These are phyloP conservation scores for Plicaturopsis crispa DNA, from an alignment of 768 basidiomycete species.

Conservation along the genomic window DNA sequence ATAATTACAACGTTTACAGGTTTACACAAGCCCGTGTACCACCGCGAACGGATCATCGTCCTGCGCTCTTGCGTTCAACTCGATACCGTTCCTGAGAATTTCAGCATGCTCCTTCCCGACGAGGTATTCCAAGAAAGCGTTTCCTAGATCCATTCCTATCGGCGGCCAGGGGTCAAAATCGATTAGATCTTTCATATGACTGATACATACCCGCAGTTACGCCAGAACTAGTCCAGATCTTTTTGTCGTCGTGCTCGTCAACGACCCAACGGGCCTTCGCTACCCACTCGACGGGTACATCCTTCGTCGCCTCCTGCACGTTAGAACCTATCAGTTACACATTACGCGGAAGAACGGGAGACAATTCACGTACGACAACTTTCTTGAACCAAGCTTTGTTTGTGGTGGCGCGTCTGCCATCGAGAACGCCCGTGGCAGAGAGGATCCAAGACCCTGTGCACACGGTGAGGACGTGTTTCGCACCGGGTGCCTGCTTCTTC, in stretches of 20 bases:
- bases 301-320: constrained; percentile 5
- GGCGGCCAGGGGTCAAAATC: not conserved
- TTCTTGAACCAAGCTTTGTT: constrained; percentile 20
- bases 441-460: constrained; percentile 22
- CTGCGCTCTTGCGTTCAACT: constrained; percentile 7
- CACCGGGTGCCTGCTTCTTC: constrained; percentile 14
- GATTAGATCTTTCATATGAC: too few relatives aligned
- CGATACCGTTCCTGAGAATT: constrained; percentile 12
- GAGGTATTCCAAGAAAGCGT: constrained; percentile 25
- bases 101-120: constrained; percentile 13
- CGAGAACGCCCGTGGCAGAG: constrained; percentile 21
- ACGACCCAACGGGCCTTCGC: constrained; percentile 27
- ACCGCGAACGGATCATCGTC: constrained; percentile 21
- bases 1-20: too few relatives aligned
- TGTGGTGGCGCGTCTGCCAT: constrained; percentile 25
- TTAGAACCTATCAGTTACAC: not conserved
- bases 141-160: constrained; percentile 24
- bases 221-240: constrained; percentile 26
- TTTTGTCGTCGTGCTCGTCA: constrained; percentile 17
- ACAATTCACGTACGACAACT: constrained; percentile 10
- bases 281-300: constrained; percentile 20
- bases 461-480: constrained; percentile 24
- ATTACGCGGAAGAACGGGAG: not conserved
- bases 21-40: constrained; percentile 13
- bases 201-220: constrained; percentile 21